Evolutionary conservation across 1,284 basidiomycete species (phyloP), one percentile per base, ranked within the genome.

Genomic region (Ceratobasidium sp.): DNA sequence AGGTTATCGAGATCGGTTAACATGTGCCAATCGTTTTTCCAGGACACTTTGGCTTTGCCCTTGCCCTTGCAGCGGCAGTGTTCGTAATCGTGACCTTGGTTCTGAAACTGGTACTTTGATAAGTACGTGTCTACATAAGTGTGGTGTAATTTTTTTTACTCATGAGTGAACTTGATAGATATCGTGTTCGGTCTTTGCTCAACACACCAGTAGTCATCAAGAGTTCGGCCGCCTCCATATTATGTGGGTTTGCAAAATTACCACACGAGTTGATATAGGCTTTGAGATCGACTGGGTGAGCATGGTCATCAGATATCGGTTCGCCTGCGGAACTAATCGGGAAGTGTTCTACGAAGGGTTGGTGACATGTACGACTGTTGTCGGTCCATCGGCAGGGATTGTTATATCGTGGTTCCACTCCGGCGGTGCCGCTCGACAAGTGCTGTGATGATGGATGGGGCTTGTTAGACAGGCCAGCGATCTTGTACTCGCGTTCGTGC

Each of bases 201-300:
- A 54, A 30, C 30, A 70, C 12, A 5, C 67, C 67, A 3, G 54
- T 59, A 1, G 67, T 70, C 54, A 70, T 59, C 28, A 70, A 48
- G 5, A 59, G 9, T 18, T 70, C 67, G 6, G 44, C 67, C 2
- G 30, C 46, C 36, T 33, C 67, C n/a, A 70, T 48, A 9, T n/a
- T 25, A n/a, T 3, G 38, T 1, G 40, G 30, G 11, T 70, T 14
- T 16, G 54, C 40, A 1, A 70, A 40, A 5, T 14, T 4, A 1
- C 67, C 67, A 38, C 42, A 49, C 3, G 44, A 28, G 4, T 49
- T 36, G 18, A 70, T 16, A 23, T 70, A 70, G 14, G 23, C 8
- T 11, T 42, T 16, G 18, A 70, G 18, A 23, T 56, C 28, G 6
- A 7, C 1, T 0, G 23, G 46, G 21, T 25, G 8, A 9, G 46